Percentiles rank a stretch among this genome's conserved stretches.
phyloP scores from a whole-genome alignment of 305 asterid species.

The Fraxinus platypoda region DNA sequence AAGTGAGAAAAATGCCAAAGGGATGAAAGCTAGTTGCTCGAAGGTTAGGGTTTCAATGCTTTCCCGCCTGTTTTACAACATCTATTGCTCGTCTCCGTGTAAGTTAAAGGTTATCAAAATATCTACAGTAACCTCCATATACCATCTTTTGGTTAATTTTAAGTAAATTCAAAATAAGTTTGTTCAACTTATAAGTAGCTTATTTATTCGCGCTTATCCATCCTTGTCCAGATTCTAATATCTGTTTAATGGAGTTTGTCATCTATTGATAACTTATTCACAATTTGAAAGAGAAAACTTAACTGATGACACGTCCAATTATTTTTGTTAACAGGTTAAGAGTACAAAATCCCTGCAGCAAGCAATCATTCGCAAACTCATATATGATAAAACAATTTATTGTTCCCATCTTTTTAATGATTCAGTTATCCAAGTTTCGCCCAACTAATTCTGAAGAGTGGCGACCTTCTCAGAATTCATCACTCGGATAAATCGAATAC shows the following conservation, averaged over 20 bases:
- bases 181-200: not conserved
- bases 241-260: not conserved
- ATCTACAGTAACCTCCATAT: not conserved
- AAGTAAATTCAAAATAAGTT: not conserved
- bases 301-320: too few relatives aligned
- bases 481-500: too few relatives aligned
- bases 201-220: not conserved
- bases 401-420: too few relatives aligned
- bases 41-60: conserved; percentile 25
- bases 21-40: not conserved
- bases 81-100: not conserved
- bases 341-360: too few relatives aligned
- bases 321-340: too few relatives aligned
- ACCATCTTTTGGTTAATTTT: not conserved
- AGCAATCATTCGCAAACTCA: too few relatives aligned
- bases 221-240: not conserved
- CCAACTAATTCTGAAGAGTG: too few relatives aligned
- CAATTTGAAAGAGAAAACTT: not conserved
- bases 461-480: too few relatives aligned
- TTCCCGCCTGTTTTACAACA: conserved; percentile 31
- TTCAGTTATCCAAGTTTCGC: too few relatives aligned
- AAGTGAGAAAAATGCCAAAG: not conserved
- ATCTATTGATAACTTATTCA: not conserved
- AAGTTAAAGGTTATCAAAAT: not conserved
- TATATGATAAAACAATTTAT: too few relatives aligned